Base-by-base conservation (phyloP, 768 basidiomycete species). In the Suillus hirtellus region DNA sequence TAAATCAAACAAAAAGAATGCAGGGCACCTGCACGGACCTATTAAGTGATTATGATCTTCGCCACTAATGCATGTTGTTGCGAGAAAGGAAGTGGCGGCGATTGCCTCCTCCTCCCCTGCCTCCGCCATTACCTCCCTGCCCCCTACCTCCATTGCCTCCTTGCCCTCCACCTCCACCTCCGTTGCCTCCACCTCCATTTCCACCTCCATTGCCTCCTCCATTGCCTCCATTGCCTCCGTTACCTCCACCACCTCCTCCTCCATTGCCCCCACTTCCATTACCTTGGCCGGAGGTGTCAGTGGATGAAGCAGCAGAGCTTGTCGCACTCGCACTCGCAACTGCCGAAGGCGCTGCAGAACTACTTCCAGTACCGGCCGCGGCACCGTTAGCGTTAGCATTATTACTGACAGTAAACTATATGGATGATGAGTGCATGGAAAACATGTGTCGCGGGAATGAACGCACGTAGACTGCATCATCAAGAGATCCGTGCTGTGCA, bases 401-500 rank as follows among this genome's bases (percentile, higher is more conserved):
- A 61, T 64, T 71, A 43, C 66, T 65, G 44, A 71, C 70, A 60
- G 77, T 78, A 69, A 79, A 78, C 78, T 77, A 61, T 17, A 59
- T 40, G 63, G 44, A 56, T 50, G 35, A 62, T 65, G 59, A 59
- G 54, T 65, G 55, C 44, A 59, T 34, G 61, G 8, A 4, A 49
- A 40, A 38, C 43, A 65, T 53, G 59, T 24, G 60, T 49, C 66
- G 42, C 43, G 31, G 21, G 64, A 60, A 49, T 60, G 66, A 47
- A 79, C 82, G 66, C 65, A 87, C 83, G 73, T 89, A 89, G 73
- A 84, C 70, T 58, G 76, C 78, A 69, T 90, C 88, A 70, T 89
- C 86, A 38, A 87, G 69, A 24, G 76, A 73, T 64, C 87, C 87
- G 66, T 86, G 89, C 67, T 86, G 86, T 19, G 83, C 87, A 54